phyloP scores from a whole-genome alignment of 768 basidiomycete species.

The Lyophyllum shimeji region DNA sequence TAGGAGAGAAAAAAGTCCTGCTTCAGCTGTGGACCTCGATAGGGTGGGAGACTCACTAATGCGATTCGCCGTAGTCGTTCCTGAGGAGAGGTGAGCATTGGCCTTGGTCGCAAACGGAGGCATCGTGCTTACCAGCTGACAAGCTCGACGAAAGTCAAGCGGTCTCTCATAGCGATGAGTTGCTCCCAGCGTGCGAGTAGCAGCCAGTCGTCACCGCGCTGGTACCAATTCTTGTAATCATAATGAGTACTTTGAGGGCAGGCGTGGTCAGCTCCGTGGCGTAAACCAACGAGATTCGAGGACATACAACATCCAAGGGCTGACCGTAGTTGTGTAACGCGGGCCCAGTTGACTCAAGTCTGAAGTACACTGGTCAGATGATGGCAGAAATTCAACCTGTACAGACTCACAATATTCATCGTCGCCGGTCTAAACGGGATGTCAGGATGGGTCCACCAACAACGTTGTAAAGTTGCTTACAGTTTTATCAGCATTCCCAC shows the following conservation, averaged over 20 bases:
- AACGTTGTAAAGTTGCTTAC: slow-evolving; percentile 23
- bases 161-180: slow-evolving; percentile 55
- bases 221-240: slow-evolving; percentile 65
- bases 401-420: slow-evolving; percentile 44
- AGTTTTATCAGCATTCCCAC: slow-evolving; percentile 41
- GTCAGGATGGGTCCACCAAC: slow-evolving; percentile 1
- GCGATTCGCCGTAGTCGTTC: slow-evolving; percentile 80
- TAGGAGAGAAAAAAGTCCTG: neutral
- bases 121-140: slow-evolving; percentile 53
- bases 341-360: slow-evolving; percentile 44
- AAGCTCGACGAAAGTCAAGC: slow-evolving; percentile 60
- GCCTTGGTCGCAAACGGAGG: neutral
- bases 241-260: slow-evolving; percentile 51
- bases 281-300: neutral
- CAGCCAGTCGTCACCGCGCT: slow-evolving; percentile 66
- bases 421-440: slow-evolving; percentile 35
- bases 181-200: slow-evolving; percentile 72
- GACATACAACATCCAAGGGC: slow-evolving; percentile 46
- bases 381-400: neutral
- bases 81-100: slow-evolving; percentile 22
- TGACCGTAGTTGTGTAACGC: slow-evolving; percentile 45
- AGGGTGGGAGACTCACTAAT: slow-evolving; percentile 44
- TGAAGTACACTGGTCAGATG: slow-evolving; percentile 11
- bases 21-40: neutral
- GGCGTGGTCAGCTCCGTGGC: neutral